phyloP scores from a whole-genome alignment of 176 grass and related monocot species.

The Eleusine coracana region DNA sequence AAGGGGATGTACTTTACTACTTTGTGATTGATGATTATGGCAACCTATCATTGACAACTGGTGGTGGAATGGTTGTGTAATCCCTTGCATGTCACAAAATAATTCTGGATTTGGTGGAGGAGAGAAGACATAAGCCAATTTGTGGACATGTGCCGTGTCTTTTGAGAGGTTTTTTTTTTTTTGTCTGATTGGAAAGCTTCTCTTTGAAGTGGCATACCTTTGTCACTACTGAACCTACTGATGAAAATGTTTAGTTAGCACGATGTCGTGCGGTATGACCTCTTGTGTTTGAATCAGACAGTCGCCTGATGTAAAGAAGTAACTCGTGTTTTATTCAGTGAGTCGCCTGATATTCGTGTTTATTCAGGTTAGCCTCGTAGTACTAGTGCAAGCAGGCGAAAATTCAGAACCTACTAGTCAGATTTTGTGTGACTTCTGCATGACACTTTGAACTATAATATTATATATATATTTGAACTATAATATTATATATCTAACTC shows the following conservation, averaged over 20 bases:
- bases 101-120: slow-evolving; percentile 6
- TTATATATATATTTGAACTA: not conserved
- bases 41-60: not conserved
- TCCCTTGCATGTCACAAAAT: slow-evolving; percentile 8
- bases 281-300: not conserved
- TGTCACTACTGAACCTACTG: not conserved
- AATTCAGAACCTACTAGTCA: not conserved
- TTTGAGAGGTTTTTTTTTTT: slow-evolving; percentile 2
- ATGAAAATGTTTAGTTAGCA: not conserved
- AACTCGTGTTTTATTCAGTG: not conserved
- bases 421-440: not conserved
- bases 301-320: not conserved
- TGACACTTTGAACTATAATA: not conserved
- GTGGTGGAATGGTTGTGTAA: slow-evolving; percentile 12
- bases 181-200: slow-evolving; percentile 10
- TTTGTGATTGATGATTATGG: not conserved
- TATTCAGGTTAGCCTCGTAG: not conserved
- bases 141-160: slow-evolving; percentile 26
- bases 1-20: not conserved
- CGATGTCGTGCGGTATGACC: not conserved
- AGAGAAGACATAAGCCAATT: not conserved
- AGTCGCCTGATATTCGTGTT: not conserved
- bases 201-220: not conserved
- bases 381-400: not conserved
- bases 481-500: not conserved